Evolutionary conservation across 306 rosid species (phyloP), one percentile per base, ranked within the genome.

Genomic region (Citrullus amarus): DNA sequence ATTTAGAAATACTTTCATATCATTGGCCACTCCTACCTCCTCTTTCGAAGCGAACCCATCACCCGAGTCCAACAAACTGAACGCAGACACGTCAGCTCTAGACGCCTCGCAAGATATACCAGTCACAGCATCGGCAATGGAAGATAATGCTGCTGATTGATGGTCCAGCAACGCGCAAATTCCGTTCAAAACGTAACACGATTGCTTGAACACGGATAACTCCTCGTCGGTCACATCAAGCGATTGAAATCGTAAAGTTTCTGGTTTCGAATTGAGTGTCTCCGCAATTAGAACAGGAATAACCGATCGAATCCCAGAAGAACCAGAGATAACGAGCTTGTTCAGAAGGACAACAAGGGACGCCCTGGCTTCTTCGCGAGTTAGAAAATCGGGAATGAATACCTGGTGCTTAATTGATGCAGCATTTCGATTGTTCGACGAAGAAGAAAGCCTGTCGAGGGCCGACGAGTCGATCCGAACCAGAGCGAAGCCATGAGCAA

Each of bases 31-130:
- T 25, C 89, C 92, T 79, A 86, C 92, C 79, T 86, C 93, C 77
- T 91, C 99, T 82, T 95, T 95, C 1, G 85, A 79, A 7, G 86
- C 79, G 20, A 61, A 80, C 8, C 97, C 97, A 17, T 91, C 97
- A 2, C 99, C 98, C 2, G 93, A 87, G 85, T 92, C 98, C 78
- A 86, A 76, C 85, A 86, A 77, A 80, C 79, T 86, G 63, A 95
- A 88, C 12, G 86, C 90, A 8, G 85, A 25, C 3, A 88, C 83
- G 50, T 92, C 92, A 1, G 99, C 96, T 63, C 81, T 91, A 66
- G 80, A 79, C 2, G 96, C 93, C 86, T 95, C 97, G 80, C 99
- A 95, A 3, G 99, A 89, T 5, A 95, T 57, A 25, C 92, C 93
- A 0, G 96, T 93, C 0, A 89, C 90, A 14, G 88, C 86, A 39